Evolutionary conservation across 768 basidiomycete species (phyloP), one percentile per base, ranked within the genome.

Genomic region (Tylopilus rubrobrunneus): DNA sequence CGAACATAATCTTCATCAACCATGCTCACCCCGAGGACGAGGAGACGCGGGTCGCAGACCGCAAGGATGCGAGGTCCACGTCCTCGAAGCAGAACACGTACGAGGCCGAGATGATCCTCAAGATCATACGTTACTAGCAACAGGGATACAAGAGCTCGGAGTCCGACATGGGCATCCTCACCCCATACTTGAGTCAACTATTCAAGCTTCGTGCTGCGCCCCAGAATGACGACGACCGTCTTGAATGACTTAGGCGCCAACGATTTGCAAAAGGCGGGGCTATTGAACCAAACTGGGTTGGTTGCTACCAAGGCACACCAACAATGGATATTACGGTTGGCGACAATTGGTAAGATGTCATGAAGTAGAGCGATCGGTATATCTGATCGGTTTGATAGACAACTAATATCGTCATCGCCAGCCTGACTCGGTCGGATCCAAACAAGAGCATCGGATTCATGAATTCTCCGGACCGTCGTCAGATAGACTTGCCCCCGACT

Each of bases 401-500:
- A 89, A 89, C 60, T 89, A 76, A 87, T 28, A 82, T 89, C 39
- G 83, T 89, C 41, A 74, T 89, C 19, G 74, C 75, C 23, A 82
- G 78, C 14, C 64, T 89, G 23, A 85, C 83, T 0, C 68, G 87
- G 37, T 86, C 85, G 61, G 87, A 89, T 56, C 15, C 70, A 0
- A 57, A 68, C 0, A 65, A 76, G 48, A 79, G 77, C 57, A 89
- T 89, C 27, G 87, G 87, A 0, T 88, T 88, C 68, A 87, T 89
- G 86, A 71, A 63, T 41, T 76, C 86, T 1, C 81, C 84, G 0
- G 85, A 89, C 66, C 80, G 87, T 28, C 67, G 25, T 25, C 25
- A 25, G 25, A 5, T 25, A 25, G 3, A 25, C 5, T 5, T 25
- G 25, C 25, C 25, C 25, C 25, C 25, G 25, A 25, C 2, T 25